Conservation (phyloP, 495 filamentous ascomycete genomes). For the Penicillium nucicola region DNA sequence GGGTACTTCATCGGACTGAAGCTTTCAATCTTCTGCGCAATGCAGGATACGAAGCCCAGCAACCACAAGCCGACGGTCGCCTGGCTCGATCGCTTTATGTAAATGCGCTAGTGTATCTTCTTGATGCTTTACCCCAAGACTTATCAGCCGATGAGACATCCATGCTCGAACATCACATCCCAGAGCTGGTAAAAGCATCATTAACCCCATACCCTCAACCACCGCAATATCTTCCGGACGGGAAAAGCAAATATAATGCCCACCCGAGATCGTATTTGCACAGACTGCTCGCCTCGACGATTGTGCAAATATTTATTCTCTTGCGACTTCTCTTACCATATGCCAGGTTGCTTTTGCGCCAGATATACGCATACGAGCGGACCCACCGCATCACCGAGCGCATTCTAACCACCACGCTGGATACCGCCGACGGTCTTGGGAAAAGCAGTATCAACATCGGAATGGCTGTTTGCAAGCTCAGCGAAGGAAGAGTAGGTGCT, state of each 20-base stretch:
- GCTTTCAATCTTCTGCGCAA: constrained; percentile 40
- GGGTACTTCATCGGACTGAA: constrained; percentile 7
- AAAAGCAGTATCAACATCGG: constrained; percentile 48
- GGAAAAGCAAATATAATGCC: neutral
- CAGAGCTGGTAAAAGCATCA: constrained; percentile 23
- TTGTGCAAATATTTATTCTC: constrained; percentile 56
- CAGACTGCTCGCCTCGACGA: constrained; percentile 50
- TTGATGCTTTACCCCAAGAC: constrained; percentile 60
- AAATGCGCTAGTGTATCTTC: constrained; percentile 61
- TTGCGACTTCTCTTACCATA: constrained; percentile 58
- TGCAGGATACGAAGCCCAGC: constrained; percentile 39
- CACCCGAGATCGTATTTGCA: constrained; percentile 51
- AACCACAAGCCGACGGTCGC: constrained; percentile 30
- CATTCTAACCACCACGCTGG: constrained; percentile 45
- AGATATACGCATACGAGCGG: constrained; percentile 61
- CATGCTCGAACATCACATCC: constrained; percentile 28
- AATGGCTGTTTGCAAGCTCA: constrained; percentile 47
- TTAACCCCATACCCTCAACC: constrained; percentile 3
- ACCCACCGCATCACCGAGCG: constrained; percentile 57
- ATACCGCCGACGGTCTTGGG: constrained; percentile 51
- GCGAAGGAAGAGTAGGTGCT: constrained; percentile 55
- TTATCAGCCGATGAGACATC: constrained; percentile 41
- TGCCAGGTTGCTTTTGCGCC: constrained; percentile 47
- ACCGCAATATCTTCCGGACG: constrained; percentile 31
- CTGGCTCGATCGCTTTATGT: constrained; percentile 66